A percentile compares a stretch with the other conserved stretches of the same genome.
phyloP scores from a whole-genome alignment of 2,329 filamentous ascomycete genomes.

The Aspergillus texensis region DNA sequence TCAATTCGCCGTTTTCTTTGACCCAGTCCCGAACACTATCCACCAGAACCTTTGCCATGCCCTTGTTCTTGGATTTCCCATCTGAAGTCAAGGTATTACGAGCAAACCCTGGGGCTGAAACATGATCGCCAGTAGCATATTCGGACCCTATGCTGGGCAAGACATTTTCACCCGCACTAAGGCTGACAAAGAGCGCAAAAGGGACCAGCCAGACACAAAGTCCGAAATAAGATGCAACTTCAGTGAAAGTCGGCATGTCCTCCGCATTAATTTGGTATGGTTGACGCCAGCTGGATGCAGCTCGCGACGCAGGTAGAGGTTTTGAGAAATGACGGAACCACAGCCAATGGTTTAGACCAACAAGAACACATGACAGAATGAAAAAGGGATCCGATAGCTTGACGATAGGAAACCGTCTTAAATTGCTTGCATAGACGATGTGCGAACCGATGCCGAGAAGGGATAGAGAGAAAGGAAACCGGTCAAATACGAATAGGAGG shows the following conservation, averaged over 20 bases:
- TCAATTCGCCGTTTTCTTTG: slow-evolving; percentile 62
- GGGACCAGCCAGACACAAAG: slow-evolving; percentile 96
- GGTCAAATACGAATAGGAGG: slow-evolving; percentile 76
- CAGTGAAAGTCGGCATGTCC: slow-evolving; percentile 77
- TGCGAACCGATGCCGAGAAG: slow-evolving; percentile 78
- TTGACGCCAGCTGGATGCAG: slow-evolving; percentile 37
- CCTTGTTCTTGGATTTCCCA: slow-evolving; percentile 54
- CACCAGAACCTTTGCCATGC: slow-evolving; percentile 66
- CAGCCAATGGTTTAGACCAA: slow-evolving; percentile 86
- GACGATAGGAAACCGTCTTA: slow-evolving; percentile 74
- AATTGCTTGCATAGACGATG: slow-evolving; percentile 83
- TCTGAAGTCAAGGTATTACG: slow-evolving; percentile 30
- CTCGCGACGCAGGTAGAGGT: slow-evolving; percentile 45
- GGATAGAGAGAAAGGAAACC: slow-evolving; percentile 78
- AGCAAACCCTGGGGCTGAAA: slow-evolving; percentile 26
- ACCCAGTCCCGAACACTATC: slow-evolving; percentile 63
- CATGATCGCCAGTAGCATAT: slow-evolving; percentile 60
- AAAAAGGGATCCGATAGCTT: slow-evolving; percentile 88
- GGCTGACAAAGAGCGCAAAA: slow-evolving; percentile 89
- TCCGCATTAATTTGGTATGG: slow-evolving; percentile 47
- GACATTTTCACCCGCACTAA: slow-evolving; percentile 93
- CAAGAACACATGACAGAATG: slow-evolving; percentile 78
- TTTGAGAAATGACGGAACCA: slow-evolving; percentile 96
- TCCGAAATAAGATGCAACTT: slow-evolving; percentile 95
- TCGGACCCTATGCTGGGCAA: slow-evolving; percentile 88